These are phyloP conservation scores for Golubevia pallescens DNA, from an alignment of 1,284 basidiomycete species.

Conservation along the genomic window DNA sequence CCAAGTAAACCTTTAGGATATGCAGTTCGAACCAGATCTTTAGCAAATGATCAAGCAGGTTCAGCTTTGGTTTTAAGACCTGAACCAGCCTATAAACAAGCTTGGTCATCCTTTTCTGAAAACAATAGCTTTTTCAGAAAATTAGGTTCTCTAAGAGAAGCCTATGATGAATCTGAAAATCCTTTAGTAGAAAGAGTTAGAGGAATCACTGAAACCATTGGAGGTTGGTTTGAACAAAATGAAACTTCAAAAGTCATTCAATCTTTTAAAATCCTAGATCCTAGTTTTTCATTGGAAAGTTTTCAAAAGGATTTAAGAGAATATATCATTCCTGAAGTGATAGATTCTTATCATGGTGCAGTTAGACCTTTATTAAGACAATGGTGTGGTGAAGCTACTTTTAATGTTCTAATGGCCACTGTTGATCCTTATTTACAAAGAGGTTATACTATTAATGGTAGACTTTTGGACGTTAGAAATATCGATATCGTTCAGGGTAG, in stretches of 20 bases:
- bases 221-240: constrained; percentile 92
- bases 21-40: constrained; percentile 30
- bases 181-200: constrained; percentile 82
- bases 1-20: constrained; percentile 36
- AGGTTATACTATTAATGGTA: constrained; percentile 70
- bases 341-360: constrained; percentile 91
- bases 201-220: constrained; percentile 81
- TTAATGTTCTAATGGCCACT: constrained; percentile 92
- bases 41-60: constrained; percentile 34
- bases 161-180: constrained; percentile 91
- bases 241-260: constrained; percentile 93
- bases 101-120: constrained; percentile 44
- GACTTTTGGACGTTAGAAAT: constrained; percentile 47
- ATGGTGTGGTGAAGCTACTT: constrained; percentile 95
- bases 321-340: constrained; percentile 96
- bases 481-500: constrained; percentile 59
- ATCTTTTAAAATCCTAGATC: constrained; percentile 84
- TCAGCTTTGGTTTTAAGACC: constrained; percentile 44
- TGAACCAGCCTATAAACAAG: constrained; percentile 44
- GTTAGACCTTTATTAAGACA: constrained; percentile 82
- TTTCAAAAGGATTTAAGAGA: constrained; percentile 92
- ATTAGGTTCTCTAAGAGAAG: constrained; percentile 27
- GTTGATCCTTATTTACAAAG: constrained; percentile 92
- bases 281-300: constrained; percentile 80
- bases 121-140: constrained; percentile 44